These are phyloP conservation scores for Conticribra guillardii DNA, from an alignment of 108 stramenopile genomes.

Conservation along the genomic window DNA sequence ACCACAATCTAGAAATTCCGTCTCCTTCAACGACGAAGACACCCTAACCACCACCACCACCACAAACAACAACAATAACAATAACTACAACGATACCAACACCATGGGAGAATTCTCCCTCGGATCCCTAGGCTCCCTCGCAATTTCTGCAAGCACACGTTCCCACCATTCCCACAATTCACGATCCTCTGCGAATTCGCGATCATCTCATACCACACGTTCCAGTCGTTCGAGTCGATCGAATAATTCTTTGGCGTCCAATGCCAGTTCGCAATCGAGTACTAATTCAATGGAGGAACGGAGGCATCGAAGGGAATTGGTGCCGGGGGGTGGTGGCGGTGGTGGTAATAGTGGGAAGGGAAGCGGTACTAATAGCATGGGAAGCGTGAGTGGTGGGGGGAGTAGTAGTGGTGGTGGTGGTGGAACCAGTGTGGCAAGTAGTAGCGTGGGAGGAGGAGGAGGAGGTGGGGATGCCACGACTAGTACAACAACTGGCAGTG, in stretches of 20 bases:
- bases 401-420: not conserved
- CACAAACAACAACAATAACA: not conserved
- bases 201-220: slow-evolving; percentile 6
- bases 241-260: slow-evolving; percentile 2
- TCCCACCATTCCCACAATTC: slow-evolving; percentile 1
- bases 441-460: too few relatives aligned
- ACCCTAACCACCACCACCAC: not conserved
- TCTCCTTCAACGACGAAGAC: not conserved
- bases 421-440: too few relatives aligned
- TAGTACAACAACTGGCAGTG: too few relatives aligned
- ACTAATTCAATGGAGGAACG: slow-evolving; percentile 18
- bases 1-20: not conserved
- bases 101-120: slow-evolving; percentile 9
- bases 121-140: slow-evolving; percentile 19
- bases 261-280: slow-evolving; percentile 6
- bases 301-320: slow-evolving; percentile 28
- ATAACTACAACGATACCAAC: not conserved
- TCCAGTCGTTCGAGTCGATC: slow-evolving; percentile 5
- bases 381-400: not conserved
- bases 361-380: not conserved
- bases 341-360: not conserved
- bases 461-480: too few relatives aligned
- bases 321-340: slow-evolving; percentile 7
- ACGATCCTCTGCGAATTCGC: not conserved
- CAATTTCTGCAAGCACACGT: slow-evolving; percentile 23